Conservation (phyloP, 2,329 filamentous ascomycete genomes). For the Trichoderma citrinoviride region DNA sequence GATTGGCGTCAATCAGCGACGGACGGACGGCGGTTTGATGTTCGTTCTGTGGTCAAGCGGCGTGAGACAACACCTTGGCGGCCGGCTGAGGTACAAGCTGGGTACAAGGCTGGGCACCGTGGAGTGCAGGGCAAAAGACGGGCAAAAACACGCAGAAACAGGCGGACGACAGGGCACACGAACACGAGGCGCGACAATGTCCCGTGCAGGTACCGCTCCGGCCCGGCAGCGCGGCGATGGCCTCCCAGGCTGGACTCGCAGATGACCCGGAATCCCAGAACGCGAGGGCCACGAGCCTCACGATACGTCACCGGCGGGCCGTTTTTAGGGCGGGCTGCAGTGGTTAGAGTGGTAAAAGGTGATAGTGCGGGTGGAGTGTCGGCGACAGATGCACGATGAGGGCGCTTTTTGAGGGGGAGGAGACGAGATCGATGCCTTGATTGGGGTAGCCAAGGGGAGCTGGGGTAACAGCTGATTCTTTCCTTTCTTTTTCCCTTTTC, state of each 20-base stretch:
- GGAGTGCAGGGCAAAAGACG: not conserved
- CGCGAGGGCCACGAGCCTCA: conserved; percentile 18
- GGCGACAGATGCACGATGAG: conserved; percentile 17
- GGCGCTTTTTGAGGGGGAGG: not conserved
- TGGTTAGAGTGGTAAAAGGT: not conserved
- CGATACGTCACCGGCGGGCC: conserved; percentile 22
- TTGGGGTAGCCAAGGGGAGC: too few relatives aligned
- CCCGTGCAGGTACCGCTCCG: conserved; percentile 3
- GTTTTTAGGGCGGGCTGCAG: conserved; percentile 6
- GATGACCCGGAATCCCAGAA: conserved; percentile 22
- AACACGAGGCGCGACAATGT: conserved; percentile 2
- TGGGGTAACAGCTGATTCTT: too few relatives aligned
- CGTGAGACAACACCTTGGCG: conserved; percentile 8
- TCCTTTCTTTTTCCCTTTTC: too few relatives aligned
- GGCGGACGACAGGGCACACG: too few relatives aligned
- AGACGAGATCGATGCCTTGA: too few relatives aligned
- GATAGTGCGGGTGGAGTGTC: conserved; percentile 11
- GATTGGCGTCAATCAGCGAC: conserved; percentile 20
- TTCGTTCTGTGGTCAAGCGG: conserved; percentile 12
- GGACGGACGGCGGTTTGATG: not conserved
- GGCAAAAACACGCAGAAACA: not conserved
- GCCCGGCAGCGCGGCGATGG: conserved; percentile 12
- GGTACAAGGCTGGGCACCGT: too few relatives aligned
- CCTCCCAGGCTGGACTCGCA: conserved; percentile 15
- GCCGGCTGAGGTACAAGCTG: conserved; percentile 6